Evolutionary conservation across 208 protist species (phyloP), one percentile per base, ranked within the genome.

Genomic region (Pavlovales sp.): DNA sequence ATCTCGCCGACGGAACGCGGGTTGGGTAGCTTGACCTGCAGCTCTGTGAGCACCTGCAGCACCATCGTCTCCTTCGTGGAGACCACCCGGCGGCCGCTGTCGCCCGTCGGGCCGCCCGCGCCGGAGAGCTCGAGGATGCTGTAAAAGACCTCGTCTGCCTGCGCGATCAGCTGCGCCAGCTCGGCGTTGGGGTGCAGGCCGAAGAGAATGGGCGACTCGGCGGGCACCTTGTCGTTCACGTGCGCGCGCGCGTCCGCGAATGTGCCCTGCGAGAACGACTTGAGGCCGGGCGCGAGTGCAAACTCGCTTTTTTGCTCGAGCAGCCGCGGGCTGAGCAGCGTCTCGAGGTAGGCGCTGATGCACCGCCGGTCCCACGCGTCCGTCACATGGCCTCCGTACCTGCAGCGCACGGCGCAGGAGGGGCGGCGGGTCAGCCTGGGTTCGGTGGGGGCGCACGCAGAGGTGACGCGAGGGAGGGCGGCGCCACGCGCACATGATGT

Each of bases 101-200:
- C 78, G 78, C 40, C 41, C 14, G 34, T 39, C 79, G 94, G 93
- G 78, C 94, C 96, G 39, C 95, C 90, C 92, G 94, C 95, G 90
- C 39, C 97, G 66, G 93, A 88, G 36, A 98, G 91, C 88, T 97
- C 95, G 80, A 97, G 96, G 79, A 98, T 97, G 22, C 95, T 98
- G 75, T 92, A 89, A 91, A 99, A 98, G 14, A 98, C 91, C 0
- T 95, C 94, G 82, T 97, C 95, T 0, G 96, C 95, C 94, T 97
- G 95, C 83, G 94, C 93, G 37, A 96, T 98, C 79, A 97, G 94
- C 91, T 97, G 98, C 90, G 96, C 96, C 92, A 98, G 98, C 90
- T 99, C 97, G 10, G 97, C 96, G 91, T 99, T 99, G 38, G 97
- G 94, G 92, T 98, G 97, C 66, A 99, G 94, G 14, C 97, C 97